Conservation (phyloP, 139 green algal genomes). For the Chlamydomonas urium region DNA sequence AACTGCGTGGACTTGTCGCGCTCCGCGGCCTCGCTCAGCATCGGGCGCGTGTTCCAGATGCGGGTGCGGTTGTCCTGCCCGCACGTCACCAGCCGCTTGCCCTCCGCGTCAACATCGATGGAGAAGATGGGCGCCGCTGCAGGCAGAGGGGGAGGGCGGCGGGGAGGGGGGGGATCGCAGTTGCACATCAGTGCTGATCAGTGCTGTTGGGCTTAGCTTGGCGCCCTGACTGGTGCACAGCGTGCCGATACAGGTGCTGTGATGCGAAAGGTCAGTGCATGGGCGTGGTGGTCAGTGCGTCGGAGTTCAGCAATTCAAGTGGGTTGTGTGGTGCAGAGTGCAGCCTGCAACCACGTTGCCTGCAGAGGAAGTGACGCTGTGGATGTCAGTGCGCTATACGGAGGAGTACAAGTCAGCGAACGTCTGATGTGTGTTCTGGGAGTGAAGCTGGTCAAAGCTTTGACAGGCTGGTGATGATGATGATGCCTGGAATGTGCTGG, state of each 20-base stretch:
- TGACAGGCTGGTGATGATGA: no score
- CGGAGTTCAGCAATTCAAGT: background rate
- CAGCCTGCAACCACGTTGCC: no score
- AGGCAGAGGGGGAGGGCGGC: background rate
- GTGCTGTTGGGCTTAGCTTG: no score
- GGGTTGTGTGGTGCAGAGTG: no score
- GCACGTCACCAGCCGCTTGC: conserved; percentile 65
- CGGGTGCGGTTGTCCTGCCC: conserved; percentile 65
- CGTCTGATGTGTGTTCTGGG: no score
- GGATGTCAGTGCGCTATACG: no score
- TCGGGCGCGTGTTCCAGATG: conserved; percentile 54
- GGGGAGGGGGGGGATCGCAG: background rate
- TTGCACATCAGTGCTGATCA: background rate
- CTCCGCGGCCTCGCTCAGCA: conserved; percentile 36
- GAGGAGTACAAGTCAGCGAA: no score
- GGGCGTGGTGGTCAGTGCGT: background rate
- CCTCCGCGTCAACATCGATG: conserved; percentile 59
- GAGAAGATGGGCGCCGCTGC: conserved; percentile 50
- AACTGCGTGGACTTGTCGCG: conserved; percentile 41
- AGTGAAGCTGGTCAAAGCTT: no score
- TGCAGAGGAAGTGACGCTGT: no score
- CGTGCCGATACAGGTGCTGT: background rate
- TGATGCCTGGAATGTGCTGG: no score
- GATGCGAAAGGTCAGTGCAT: background rate
- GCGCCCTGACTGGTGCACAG: no score